Base-by-base conservation (phyloP, 176 grass and related monocot species). In the Ensete glaucum region DNA sequence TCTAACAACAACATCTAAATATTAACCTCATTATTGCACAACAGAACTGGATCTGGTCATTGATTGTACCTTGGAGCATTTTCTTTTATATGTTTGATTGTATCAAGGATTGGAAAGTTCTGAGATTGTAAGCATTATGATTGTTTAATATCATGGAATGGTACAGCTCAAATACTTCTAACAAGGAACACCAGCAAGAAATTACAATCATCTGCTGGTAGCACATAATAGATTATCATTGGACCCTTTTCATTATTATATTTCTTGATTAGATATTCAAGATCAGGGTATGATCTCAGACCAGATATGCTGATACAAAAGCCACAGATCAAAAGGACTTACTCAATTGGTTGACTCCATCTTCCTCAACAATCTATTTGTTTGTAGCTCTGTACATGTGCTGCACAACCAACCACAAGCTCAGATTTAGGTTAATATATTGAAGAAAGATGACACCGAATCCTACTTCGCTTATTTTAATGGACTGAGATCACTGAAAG, bases 401-500 rank as follows among this genome's bases (percentile, higher is more conserved):
- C 1, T 81, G 6, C 50, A 11, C 21, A 49, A 17, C 69, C 58
- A 75, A 21, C 64, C 43, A 53, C n/a, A 27, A 67, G 34, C 34
- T 43, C 34, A 43, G 34, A 4, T 43, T 43, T 43, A 43, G 34
- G 34, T 67, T n/a, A 21, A 51, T 34, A 20, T 62, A 34, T 62
- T 48, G n/a, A 58, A 25, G 57, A 13, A 53, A 76, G 19, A 56
- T 65, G 34, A 17, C 24, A 52, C 14, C 26, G 8, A 52, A 77
- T 69, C 52, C 24, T 69, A 62, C 43, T 54, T 83, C 25, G 43
- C 49, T 72, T 49, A 34, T 43, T 69, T 75, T 51, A 65, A 57
- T 77, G 3, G n/a, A 77, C 75, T 77, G 60, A 25, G 75, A 65
- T 76, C 57, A 25, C 56, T 73, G 81, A 83, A 72, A 78, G 64